A percentile compares a stretch with the other conserved stretches of the same genome.
These are phyloP conservation scores for Huntiella decipiens DNA, from an alignment of 2,329 filamentous ascomycete species.

Conservation along the genomic window DNA sequence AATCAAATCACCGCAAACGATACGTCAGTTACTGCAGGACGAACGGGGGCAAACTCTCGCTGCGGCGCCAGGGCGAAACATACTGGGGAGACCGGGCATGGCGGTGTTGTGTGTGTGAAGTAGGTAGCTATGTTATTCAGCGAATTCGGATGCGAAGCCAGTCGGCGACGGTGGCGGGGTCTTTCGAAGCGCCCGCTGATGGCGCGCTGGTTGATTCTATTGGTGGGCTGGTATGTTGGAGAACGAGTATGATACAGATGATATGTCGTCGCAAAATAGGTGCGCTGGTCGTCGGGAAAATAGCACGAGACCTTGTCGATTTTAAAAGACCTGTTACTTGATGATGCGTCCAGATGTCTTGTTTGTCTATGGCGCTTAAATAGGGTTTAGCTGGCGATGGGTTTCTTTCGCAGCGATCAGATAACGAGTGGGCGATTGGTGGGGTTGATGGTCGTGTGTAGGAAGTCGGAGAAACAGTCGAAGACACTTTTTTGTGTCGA, in stretches of 20 bases:
- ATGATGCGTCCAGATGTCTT: no score
- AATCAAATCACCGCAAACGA: slow-evolving; percentile 8
- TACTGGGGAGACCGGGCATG: slow-evolving; percentile 11
- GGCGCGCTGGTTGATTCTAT: neutral
- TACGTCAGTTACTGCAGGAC: neutral
- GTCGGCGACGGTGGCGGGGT: neutral
- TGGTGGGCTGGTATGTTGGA: neutral
- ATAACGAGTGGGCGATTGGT: neutral
- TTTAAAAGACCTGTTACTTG: no score
- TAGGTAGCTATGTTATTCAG: neutral
- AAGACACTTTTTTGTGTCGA: neutral
- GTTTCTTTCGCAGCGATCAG: neutral
- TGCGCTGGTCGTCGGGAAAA: no score
- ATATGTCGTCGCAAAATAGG: neutral
- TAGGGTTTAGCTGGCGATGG: no score
- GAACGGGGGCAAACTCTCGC: neutral
- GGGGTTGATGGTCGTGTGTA: neutral
- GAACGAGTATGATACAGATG: neutral
- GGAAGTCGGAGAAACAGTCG: neutral
- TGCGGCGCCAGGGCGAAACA: neutral
- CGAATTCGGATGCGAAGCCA: neutral
- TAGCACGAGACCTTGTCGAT: no score
- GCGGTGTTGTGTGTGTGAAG: neutral
- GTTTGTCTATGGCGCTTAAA: no score
- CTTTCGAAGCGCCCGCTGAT: neutral